Conservation (phyloP, 202 grass and related monocot genomes). For the Miscanthus sacchariflorus region DNA sequence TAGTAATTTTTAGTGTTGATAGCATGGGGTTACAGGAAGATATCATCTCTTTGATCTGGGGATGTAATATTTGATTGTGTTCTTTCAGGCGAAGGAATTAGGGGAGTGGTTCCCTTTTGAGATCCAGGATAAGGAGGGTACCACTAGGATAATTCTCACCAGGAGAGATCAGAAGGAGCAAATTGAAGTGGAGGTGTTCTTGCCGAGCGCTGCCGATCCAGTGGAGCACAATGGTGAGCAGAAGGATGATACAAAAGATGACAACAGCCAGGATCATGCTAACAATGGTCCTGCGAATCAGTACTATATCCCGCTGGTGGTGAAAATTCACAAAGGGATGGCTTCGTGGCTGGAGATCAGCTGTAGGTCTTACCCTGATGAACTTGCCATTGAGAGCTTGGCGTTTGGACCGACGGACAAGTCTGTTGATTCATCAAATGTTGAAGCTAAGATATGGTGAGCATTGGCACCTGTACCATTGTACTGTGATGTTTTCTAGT, state of each 20-base stretch:
- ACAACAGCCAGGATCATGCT: background rate
- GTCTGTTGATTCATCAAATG: conserved; percentile 36
- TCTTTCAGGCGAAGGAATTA: conserved; percentile 40
- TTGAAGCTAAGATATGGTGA: conserved; percentile 43
- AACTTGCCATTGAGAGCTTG: conserved; percentile 44
- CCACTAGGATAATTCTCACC: conserved; percentile 43
- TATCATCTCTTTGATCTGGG: background rate
- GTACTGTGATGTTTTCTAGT: background rate
- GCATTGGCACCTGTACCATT: background rate
- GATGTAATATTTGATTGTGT: conserved; percentile 7
- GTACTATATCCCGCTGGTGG: conserved; percentile 47
- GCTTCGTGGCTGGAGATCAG: conserved; percentile 50
- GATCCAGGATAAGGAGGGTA: conserved; percentile 56
- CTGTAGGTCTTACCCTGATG: conserved; percentile 49
- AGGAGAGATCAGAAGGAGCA: conserved; percentile 23
- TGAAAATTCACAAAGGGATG: conserved; percentile 41
- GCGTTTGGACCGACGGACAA: conserved; percentile 16
- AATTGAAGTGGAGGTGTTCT: conserved; percentile 51
- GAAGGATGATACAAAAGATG: conserved; percentile 11
- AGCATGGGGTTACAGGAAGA: background rate
- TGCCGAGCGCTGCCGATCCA: conserved; percentile 19
- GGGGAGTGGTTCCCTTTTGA: conserved; percentile 52
- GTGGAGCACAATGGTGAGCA: conserved; percentile 1
- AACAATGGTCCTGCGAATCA: background rate
- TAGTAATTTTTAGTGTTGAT: background rate